Percentiles rank a stretch among this genome's conserved stretches.
phyloP scores from a whole-genome alignment of 1,284 basidiomycete species.

The Schizopora paradoxa region DNA sequence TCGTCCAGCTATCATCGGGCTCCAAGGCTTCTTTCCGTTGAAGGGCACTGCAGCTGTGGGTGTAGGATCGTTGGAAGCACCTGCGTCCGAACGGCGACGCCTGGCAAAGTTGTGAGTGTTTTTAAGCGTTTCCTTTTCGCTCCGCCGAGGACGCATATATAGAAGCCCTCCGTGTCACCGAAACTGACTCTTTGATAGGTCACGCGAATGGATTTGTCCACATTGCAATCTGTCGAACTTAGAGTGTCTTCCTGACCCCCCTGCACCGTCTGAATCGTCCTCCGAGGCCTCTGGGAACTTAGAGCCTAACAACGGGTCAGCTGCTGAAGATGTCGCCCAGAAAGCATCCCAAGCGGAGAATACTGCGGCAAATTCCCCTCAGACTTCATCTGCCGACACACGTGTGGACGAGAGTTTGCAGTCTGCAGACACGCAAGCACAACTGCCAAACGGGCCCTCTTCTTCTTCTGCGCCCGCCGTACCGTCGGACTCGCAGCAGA shows the following conservation, averaged over 20 bases:
- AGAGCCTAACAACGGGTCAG: neutral
- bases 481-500: no score
- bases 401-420: no score
- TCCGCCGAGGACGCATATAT: neutral
- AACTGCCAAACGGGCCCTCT: no score
- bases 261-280: slow-evolving; percentile 16
- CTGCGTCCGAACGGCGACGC: slow-evolving; percentile 71
- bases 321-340: neutral
- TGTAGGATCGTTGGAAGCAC: slow-evolving; percentile 84
- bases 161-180: neutral
- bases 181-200: slow-evolving; percentile 41
- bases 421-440: no score
- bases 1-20: slow-evolving; percentile 73
- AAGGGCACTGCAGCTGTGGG: slow-evolving; percentile 87
- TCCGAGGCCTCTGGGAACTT: neutral
- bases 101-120: slow-evolving; percentile 69
- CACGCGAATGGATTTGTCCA: slow-evolving; percentile 77
- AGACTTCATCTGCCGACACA: no score
- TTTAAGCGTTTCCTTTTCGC: neutral
- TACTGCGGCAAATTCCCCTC: no score
- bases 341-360: neutral
- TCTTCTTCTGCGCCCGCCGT: no score
- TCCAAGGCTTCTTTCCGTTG: slow-evolving; percentile 88
- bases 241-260: slow-evolving; percentile 67
- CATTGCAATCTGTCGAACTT: slow-evolving; percentile 66